Base-by-base conservation (phyloP, 208 protist species). In the Zelonia costaricensis region DNA sequence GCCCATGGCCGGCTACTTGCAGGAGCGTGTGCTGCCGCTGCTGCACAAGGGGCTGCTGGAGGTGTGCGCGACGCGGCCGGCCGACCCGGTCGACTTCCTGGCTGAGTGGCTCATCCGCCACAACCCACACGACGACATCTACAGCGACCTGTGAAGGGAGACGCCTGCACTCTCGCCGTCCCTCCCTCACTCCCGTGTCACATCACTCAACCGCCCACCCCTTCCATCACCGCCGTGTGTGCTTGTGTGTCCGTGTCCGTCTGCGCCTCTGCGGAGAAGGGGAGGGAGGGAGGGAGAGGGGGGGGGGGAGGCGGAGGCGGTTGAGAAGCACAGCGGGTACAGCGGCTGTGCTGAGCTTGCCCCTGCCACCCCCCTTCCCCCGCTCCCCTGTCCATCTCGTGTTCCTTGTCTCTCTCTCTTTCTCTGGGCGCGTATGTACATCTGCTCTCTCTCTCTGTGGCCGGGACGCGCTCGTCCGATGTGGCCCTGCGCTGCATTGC, bases 71-170 rank as follows among this genome's bases (percentile, higher is more conserved):
- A 49, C 56, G 48, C 86, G 86, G 12, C 97, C 97, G 1, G 89
- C 95, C 12, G 93, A 98, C 62, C 97, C 97, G 4, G 80, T 98
- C 0, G 97, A 98, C 67, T 97, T 88, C 61, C 71, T 98, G 31
- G 92, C 93, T 16, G 88, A 97, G 73, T 97, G 89, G 88, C 70
- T 98, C 3, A 79, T 96, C 20, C 81, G 82, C 9, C 80, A 98
- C 72, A 97, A 97, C 69, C 91, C 92, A 23, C 70, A 88, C 45
- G 85, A 95, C 43, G 89, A 97, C 62, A 76, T 83, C 8, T 91
- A 88, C 62, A 74, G 66, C 23, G 89, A 95, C 18, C 30, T 56
- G 28, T 67, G 23, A 7, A n/a, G n/a, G n/a, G n/a, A n/a, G n/a
- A n/a, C n/a, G n/a, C n/a, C n/a, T n/a, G n/a, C n/a, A n/a, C n/a